Percentiles rank a stretch among this genome's conserved stretches.
Evolutionary conservation across 306 rosid genomes (phyloP).

Genomic region (Cyclanthera cordifolia): DNA sequence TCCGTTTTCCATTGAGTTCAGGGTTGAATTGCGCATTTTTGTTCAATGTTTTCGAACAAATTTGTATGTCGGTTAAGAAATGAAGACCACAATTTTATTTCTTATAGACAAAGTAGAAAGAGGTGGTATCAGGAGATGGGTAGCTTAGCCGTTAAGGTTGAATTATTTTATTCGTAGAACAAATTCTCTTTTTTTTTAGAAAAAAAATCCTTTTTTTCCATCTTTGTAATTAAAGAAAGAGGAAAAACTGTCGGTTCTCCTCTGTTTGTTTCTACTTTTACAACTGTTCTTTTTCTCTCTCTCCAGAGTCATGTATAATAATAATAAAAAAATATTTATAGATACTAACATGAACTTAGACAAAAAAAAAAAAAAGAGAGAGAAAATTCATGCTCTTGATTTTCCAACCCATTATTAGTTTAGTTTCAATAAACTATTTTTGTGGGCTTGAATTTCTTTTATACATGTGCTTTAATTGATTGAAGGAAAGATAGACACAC

Average conservation of each 20-base stretch:
- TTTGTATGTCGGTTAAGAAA: neutral
- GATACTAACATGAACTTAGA: too few species aligned
- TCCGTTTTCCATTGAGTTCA: neutral
- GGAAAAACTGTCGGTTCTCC: constrained; percentile 1
- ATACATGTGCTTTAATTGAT: too few species aligned
- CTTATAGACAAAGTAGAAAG: neutral
- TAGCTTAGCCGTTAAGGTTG: neutral
- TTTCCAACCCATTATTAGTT: too few species aligned
- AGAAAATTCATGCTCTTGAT: too few species aligned
- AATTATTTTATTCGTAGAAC: neutral
- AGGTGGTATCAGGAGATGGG: neutral
- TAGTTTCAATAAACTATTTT: too few species aligned
- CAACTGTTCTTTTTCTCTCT: neutral
- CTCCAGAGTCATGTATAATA: too few species aligned
- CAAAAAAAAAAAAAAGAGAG: too few species aligned
- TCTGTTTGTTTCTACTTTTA: neutral
- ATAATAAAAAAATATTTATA: too few species aligned
- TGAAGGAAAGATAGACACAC: too few species aligned
- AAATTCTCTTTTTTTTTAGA: neutral
- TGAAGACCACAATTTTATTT: neutral
- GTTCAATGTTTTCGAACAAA: too few species aligned
- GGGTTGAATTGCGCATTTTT: neutral
- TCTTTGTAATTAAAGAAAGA: neutral
- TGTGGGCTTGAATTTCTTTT: too few species aligned
- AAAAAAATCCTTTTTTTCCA: too few species aligned